phyloP scores from a whole-genome alignment of 768 basidiomycete species.

The Leccinum imitatum region DNA sequence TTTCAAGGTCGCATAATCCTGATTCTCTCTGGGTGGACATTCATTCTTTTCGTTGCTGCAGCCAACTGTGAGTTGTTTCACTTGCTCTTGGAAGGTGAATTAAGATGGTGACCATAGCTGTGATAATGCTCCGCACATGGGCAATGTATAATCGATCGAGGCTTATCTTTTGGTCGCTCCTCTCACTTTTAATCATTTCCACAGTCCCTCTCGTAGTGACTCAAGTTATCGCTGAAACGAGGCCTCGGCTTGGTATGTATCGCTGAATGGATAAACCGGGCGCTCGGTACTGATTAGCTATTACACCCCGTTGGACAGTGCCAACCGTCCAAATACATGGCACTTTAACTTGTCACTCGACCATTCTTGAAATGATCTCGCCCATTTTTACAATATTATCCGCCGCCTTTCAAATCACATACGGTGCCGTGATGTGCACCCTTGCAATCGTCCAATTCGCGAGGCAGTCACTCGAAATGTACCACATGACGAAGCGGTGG shows the following conservation, averaged over 20 bases:
- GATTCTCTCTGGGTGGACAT: neutral
- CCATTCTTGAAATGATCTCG: neutral
- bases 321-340: neutral
- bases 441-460: neutral
- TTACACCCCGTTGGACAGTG: neutral
- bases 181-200: too few species aligned
- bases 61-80: constrained; percentile 6
- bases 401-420: neutral
- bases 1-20: neutral
- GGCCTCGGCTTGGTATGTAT: neutral
- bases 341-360: neutral
- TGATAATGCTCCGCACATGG: constrained; percentile 5
- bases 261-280: too few species aligned
- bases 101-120: neutral
- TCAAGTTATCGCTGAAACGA: neutral
- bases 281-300: too few species aligned
- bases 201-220: too few species aligned
- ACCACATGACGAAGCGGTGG: neutral
- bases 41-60: neutral
- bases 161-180: neutral
- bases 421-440: neutral
- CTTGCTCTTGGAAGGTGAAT: neutral
- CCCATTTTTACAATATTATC: too few species aligned
- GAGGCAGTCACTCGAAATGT: neutral
- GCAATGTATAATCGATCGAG: neutral